Evolutionary conservation across 2,329 filamentous ascomycete species (phyloP).

Genomic region (Arthrobotrys musiformis): DNA sequence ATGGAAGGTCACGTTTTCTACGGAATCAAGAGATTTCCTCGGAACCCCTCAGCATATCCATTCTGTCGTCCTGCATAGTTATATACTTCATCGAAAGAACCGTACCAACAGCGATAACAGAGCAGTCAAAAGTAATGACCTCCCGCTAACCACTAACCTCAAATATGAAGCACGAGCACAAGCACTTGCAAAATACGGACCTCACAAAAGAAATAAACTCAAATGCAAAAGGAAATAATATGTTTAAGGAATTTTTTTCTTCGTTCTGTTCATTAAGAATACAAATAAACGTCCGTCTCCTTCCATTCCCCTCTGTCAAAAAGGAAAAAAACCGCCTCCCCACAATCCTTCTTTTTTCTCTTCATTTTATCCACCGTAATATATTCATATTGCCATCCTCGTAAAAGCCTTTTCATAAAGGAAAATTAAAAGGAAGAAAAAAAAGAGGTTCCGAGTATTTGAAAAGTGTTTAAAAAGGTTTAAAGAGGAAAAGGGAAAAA

Average conservation of each 20-base stretch:
- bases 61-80: background rate
- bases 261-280: slow-evolving; percentile 38
- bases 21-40: background rate
- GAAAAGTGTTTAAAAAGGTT: background rate
- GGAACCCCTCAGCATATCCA: background rate
- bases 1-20: background rate
- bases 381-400: background rate
- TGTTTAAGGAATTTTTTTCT: slow-evolving; percentile 32
- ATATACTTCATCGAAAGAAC: too few species aligned
- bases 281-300: slow-evolving; percentile 43
- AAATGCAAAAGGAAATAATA: background rate
- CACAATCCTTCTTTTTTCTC: background rate
- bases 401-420: slow-evolving; percentile 20
- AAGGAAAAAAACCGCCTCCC: background rate
- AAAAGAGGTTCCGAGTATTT: background rate
- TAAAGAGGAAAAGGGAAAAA: background rate
- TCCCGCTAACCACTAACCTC: background rate
- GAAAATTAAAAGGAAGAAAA: background rate
- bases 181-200: background rate
- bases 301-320: background rate
- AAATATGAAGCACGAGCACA: too few species aligned
- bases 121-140: background rate
- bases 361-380: background rate
- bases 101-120: background rate
- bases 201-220: slow-evolving; percentile 7